These are phyloP conservation scores for Penicillium subrubescens DNA, from an alignment of 495 filamentous ascomycete genomes.

Conservation along the genomic window DNA sequence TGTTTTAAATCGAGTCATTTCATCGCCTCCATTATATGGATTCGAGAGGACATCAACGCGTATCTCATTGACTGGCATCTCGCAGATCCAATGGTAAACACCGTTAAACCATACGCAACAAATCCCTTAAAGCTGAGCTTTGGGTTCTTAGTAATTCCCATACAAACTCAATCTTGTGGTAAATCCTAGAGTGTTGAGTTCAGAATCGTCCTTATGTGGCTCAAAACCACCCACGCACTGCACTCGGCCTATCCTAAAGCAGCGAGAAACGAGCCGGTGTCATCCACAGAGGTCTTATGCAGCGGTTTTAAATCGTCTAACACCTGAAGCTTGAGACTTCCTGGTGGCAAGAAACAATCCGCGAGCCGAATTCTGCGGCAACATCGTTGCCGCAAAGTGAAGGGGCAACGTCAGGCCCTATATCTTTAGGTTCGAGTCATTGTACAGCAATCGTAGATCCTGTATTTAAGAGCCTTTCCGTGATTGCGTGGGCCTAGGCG, in stretches of 20 bases:
- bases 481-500: too few relatives aligned
- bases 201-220: background rate
- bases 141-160: constrained; percentile 42
- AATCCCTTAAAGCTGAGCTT: constrained; percentile 45
- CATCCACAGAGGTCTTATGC: background rate
- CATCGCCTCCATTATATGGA: background rate
- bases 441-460: too few relatives aligned
- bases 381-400: background rate
- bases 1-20: background rate
- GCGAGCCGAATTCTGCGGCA: background rate
- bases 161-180: constrained; percentile 2
- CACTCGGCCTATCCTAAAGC: background rate
- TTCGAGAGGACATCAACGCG: constrained; percentile 3
- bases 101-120: constrained; percentile 36
- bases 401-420: too few relatives aligned
- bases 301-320: background rate
- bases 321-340: background rate
- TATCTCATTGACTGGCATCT: constrained; percentile 44
- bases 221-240: background rate
- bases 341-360: background rate
- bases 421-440: too few relatives aligned
- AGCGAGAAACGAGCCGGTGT: background rate
- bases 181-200: background rate
- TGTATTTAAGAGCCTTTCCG: too few relatives aligned
- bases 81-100: constrained; percentile 35